Conservation (phyloP, 495 filamentous ascomycete genomes). For the Bryoglossum gracile region DNA sequence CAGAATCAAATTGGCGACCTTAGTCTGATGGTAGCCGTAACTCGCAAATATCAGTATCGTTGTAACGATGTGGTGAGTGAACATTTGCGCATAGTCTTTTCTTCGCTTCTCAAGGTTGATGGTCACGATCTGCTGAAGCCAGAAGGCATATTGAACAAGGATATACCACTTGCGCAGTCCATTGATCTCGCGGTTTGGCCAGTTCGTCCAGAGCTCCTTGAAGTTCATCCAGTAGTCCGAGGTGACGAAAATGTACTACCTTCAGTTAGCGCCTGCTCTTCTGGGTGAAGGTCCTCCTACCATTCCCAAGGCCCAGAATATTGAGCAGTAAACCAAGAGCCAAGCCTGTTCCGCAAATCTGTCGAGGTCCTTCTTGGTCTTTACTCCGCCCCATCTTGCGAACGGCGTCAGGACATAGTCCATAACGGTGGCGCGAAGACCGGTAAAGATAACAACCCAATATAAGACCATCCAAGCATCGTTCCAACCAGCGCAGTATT, state of each 20-base stretch:
- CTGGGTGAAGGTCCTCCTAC: constrained; percentile 45
- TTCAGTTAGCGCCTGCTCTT: constrained; percentile 7
- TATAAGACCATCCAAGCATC: constrained; percentile 74
- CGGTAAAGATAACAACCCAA: constrained; percentile 79
- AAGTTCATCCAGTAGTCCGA: constrained; percentile 76
- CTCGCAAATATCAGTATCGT: constrained; percentile 67
- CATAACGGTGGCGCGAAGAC: constrained; percentile 74
- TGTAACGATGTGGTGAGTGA: constrained; percentile 89
- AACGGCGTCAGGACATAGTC: constrained; percentile 78
- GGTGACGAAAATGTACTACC: constrained; percentile 70
- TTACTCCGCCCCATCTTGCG: constrained; percentile 60
- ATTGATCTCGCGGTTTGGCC: constrained; percentile 65
- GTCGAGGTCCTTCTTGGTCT: constrained; percentile 61
- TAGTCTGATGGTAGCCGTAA: constrained; percentile 77
- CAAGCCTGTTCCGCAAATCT: constrained; percentile 92
- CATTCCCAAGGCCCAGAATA: constrained; percentile 78
- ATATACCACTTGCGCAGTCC: constrained; percentile 85
- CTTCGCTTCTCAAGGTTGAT: constrained; percentile 89
- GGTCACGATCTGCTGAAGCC: constrained; percentile 88
- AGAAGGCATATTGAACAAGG: constrained; percentile 84
- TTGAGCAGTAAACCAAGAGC: constrained; percentile 69
- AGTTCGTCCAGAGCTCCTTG: constrained; percentile 71
- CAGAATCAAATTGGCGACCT: constrained; percentile 83
- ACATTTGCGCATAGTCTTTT: constrained; percentile 95
- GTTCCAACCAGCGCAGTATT: constrained; percentile 68